Conservation (phyloP, 2,329 filamentous ascomycete species). For the Cephalotrichum gorgonifer region DNA sequence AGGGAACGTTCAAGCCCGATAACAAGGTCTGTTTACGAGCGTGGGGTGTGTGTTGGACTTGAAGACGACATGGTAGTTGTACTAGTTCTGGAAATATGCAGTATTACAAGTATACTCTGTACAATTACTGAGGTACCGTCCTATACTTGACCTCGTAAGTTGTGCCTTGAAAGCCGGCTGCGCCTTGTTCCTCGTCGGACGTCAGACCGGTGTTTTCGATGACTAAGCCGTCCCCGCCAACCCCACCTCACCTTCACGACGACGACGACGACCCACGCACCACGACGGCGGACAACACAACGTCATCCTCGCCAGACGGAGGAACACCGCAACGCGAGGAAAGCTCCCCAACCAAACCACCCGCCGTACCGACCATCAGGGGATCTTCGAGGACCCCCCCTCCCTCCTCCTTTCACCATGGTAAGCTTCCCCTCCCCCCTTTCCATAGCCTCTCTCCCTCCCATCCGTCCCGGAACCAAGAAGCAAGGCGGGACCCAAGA, state of each 20-base stretch:
- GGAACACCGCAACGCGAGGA: neutral
- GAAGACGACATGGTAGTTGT: too few species aligned
- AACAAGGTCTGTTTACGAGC: too few species aligned
- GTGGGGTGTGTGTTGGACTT: too few species aligned
- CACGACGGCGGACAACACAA: neutral
- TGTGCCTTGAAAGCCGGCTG: too few species aligned
- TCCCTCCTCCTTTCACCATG: constrained; percentile 1
- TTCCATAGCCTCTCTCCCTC: neutral
- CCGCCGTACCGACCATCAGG: neutral
- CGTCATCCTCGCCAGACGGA: neutral
- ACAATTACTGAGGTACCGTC: too few species aligned
- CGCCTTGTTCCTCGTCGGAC: too few species aligned
- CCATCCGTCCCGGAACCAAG: too few species aligned
- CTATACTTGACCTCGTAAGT: too few species aligned
- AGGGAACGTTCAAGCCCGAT: too few species aligned
- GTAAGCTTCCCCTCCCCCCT: neutral
- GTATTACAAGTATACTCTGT: too few species aligned
- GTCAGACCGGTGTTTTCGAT: neutral
- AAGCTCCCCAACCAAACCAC: neutral
- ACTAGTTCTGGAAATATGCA: too few species aligned
- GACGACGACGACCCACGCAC: neutral
- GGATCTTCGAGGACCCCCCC: neutral
- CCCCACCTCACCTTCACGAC: neutral
- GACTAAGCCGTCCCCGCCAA: constrained; percentile 3
- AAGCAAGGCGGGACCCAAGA: too few species aligned